Conservation (phyloP, 2,329 filamentous ascomycete species). For the Pseudovirgaria hyperparasitica region DNA sequence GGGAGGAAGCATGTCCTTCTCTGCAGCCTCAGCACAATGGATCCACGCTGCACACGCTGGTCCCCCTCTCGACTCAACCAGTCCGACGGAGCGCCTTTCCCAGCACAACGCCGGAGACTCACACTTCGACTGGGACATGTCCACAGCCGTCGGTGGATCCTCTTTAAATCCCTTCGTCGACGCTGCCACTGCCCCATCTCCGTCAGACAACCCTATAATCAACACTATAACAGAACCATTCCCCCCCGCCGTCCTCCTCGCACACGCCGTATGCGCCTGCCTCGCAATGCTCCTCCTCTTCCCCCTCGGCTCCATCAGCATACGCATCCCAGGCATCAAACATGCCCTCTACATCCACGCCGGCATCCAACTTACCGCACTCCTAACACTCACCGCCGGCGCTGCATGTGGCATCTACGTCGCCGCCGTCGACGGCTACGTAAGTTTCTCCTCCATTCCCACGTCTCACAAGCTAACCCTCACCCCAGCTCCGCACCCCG, state of each 20-base stretch:
- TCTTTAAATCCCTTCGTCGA: constrained; percentile 1
- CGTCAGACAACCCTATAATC: constrained; percentile 1
- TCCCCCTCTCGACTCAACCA: constrained; percentile 29
- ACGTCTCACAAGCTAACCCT: constrained; percentile 27
- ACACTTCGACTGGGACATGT: background rate
- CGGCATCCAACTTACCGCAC: constrained; percentile 26
- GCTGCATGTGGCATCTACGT: constrained; percentile 16
- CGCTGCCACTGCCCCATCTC: too few relatives aligned
- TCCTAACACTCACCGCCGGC: constrained; percentile 12
- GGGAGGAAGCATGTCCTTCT: constrained; percentile 33
- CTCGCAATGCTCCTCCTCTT: constrained; percentile 23
- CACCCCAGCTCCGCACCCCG: too few relatives aligned
- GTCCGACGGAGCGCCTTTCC: constrained; percentile 26
- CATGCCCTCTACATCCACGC: constrained; percentile 20
- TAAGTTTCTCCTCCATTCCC: constrained; percentile 26
- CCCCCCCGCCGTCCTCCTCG: constrained; percentile 10
- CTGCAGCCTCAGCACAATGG: constrained; percentile 27
- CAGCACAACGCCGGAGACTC: constrained; percentile 34
- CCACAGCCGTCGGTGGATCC: constrained; percentile 1
- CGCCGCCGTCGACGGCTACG: constrained; percentile 31
- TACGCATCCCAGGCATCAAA: constrained; percentile 15
- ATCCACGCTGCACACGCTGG: constrained; percentile 34
- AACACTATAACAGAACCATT: background rate
- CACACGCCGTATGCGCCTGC: constrained; percentile 24
- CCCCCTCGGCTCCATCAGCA: constrained; percentile 17